Evolutionary conservation across 306 rosid species (phyloP).

Genomic region (Prunus dulcis): DNA sequence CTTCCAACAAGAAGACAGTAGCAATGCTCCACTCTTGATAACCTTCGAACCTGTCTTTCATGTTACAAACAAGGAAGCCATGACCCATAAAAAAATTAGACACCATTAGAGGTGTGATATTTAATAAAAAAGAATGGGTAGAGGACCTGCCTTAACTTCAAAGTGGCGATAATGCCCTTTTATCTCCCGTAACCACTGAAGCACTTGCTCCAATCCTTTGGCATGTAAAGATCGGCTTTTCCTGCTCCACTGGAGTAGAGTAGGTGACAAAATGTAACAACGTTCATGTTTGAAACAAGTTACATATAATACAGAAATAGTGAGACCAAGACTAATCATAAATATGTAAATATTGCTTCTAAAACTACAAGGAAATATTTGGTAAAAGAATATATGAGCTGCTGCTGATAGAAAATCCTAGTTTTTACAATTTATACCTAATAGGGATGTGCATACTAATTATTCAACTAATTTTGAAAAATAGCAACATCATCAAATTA

Average conservation of each 20-base stretch:
- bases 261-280: not conserved
- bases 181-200: slow-evolving; percentile 80
- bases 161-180: slow-evolving; percentile 40
- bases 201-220: slow-evolving; percentile 83
- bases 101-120: slow-evolving; percentile 17
- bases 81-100: slow-evolving; percentile 21
- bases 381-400: not conserved
- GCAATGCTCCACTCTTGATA: slow-evolving; percentile 59
- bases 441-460: not conserved
- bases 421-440: not conserved
- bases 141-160: slow-evolving; percentile 82
- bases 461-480: not conserved
- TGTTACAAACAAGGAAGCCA: slow-evolving; percentile 36
- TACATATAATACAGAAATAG: not conserved
- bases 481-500: not conserved
- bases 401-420: not conserved
- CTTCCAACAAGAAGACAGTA: slow-evolving; percentile 96
- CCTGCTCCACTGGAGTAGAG: slow-evolving; percentile 69
- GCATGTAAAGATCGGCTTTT: slow-evolving; percentile 78
- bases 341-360: not conserved
- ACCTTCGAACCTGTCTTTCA: slow-evolving; percentile 59
- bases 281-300: not conserved
- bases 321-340: not conserved
- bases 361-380: not conserved
- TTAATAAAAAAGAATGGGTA: slow-evolving; percentile 21